These are phyloP conservation scores for Eucalyptus tenuipes DNA, from an alignment of 345 rosid species.

Conservation along the genomic window DNA sequence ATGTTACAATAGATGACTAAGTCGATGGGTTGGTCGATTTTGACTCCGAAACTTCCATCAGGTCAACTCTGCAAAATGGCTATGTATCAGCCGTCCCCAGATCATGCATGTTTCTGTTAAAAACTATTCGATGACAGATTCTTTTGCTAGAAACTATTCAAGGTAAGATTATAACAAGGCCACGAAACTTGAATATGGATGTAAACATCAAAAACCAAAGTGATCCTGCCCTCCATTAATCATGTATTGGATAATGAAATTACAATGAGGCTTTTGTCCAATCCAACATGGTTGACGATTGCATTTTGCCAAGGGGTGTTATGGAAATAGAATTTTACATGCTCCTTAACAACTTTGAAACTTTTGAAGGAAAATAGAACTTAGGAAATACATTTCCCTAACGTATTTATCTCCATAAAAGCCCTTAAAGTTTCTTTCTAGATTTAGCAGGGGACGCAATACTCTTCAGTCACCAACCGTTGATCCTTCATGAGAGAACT, in stretches of 20 bases:
- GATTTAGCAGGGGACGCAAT: background rate
- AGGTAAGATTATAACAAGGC: background rate
- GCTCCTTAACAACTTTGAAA: background rate
- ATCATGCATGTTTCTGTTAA: background rate
- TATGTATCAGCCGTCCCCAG: background rate
- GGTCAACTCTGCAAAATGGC: background rate
- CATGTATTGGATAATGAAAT: background rate
- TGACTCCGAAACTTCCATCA: background rate
- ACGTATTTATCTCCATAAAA: background rate
- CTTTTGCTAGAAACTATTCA: background rate
- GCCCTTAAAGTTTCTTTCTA: background rate
- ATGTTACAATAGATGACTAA: background rate
- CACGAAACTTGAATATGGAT: background rate
- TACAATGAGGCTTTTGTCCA: background rate
- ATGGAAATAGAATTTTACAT: background rate
- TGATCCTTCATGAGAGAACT: background rate
- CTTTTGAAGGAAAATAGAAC: background rate
- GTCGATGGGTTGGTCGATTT: background rate
- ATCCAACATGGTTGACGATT: background rate
- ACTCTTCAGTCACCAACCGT: background rate
- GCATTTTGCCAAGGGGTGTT: background rate
- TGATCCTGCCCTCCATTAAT: background rate
- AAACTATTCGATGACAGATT: background rate
- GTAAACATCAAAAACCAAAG: background rate
- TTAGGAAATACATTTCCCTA: background rate